Evolutionary conservation across 2,329 filamentous ascomycete species (phyloP).

Genomic region (Colletotrichum sp.): DNA sequence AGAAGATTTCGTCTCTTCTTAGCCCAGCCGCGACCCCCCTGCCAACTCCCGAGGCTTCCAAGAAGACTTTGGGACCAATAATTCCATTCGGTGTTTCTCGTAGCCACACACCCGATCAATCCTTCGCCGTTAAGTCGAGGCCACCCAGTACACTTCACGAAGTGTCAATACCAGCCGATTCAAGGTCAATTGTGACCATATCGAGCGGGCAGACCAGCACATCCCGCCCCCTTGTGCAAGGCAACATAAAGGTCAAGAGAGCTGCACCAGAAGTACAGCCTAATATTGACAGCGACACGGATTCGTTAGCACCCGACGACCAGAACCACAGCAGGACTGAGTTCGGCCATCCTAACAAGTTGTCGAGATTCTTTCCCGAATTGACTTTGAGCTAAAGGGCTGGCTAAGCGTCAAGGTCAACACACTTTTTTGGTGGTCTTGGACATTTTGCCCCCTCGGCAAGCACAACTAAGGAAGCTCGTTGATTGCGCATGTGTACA

Average conservation of each 20-base stretch:
- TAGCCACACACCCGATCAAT: constrained; percentile 2
- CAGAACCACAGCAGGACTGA: constrained; percentile 15
- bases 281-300: constrained; percentile 15
- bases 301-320: constrained; percentile 11
- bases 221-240: constrained; percentile 11
- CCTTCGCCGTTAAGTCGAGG: constrained; percentile 3
- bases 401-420: background rate
- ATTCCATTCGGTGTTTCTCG: constrained; percentile 20
- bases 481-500: background rate
- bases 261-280: constrained; percentile 7
- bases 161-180: constrained; percentile 5
- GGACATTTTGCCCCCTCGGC: background rate
- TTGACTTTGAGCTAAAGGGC: constrained; percentile 18
- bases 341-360: constrained; percentile 23
- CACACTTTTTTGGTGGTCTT: background rate
- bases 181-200: constrained; percentile 8
- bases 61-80: constrained; percentile 14
- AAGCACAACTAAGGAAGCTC: background rate
- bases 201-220: constrained; percentile 14
- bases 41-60: constrained; percentile 7
- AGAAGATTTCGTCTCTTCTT: constrained; percentile 48
- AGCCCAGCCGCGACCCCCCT: constrained; percentile 1
- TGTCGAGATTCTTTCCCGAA: constrained; percentile 23
- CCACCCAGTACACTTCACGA: constrained; percentile 18
- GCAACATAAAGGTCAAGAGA: constrained; percentile 24